Evolutionary conservation across 768 basidiomycete genomes (phyloP).

Genomic region (Termitomyces sp.): DNA sequence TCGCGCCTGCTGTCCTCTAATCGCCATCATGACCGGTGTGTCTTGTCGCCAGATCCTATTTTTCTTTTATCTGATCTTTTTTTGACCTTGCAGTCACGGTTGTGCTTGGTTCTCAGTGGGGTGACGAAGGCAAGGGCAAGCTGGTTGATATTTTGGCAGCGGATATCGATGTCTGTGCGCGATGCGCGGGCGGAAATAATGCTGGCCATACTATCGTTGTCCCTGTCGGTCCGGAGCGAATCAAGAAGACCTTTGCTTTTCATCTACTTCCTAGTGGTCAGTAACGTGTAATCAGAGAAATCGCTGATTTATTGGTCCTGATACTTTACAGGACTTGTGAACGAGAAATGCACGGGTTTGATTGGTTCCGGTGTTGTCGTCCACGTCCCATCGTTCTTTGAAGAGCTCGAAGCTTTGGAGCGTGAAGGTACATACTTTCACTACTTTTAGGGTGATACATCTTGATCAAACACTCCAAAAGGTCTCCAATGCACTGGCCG

Average conservation of each 20-base stretch:
- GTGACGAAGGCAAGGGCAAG: constrained; percentile 93
- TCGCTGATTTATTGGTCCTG: constrained; percentile 1
- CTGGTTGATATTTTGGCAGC: constrained; percentile 95
- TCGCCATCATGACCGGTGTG: constrained; percentile 7
- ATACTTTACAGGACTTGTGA: constrained; percentile 66
- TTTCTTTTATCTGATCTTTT: background rate
- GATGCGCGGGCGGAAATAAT: constrained; percentile 98
- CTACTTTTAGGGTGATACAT: background rate
- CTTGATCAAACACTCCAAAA: constrained; percentile 23
- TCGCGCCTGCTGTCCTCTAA: background rate
- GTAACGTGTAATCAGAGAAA: background rate
- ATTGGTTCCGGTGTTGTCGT: constrained; percentile 97
- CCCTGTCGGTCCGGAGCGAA: constrained; percentile 60
- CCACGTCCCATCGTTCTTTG: constrained; percentile 92
- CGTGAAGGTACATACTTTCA: constrained; percentile 60
- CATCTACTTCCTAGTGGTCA: constrained; percentile 91
- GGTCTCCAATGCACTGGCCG: constrained; percentile 84
- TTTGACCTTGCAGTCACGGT: constrained; percentile 46
- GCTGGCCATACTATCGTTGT: constrained; percentile 98
- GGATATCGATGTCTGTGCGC: constrained; percentile 86
- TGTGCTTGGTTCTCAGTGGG: constrained; percentile 89
- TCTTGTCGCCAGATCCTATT: too few species aligned
- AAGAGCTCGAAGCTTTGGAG: constrained; percentile 84
- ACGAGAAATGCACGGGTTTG: constrained; percentile 78
- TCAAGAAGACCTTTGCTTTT: constrained; percentile 88